Evolutionary conservation across 352 stramenopile species (phyloP).

Genomic region (Lagenidium giganteum): DNA sequence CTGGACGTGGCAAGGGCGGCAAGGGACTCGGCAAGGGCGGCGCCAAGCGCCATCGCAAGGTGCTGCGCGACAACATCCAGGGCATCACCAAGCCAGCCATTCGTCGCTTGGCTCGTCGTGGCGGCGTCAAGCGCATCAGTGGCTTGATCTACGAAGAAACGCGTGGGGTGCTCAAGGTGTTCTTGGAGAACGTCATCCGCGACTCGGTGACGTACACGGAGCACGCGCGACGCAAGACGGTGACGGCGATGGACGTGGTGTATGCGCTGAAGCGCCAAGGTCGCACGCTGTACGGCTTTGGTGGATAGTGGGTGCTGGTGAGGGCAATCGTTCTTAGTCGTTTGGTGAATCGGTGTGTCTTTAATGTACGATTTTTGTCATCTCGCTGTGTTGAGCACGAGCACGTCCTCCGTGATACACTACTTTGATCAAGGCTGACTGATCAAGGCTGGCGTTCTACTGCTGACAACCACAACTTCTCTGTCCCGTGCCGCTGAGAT

Average conservation of each 20-base stretch:
- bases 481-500: too few relatives aligned
- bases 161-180: constrained; percentile 97
- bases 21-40: constrained; percentile 93
- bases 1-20: constrained; percentile 78
- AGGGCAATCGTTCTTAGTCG: too few relatives aligned
- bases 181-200: constrained; percentile 97
- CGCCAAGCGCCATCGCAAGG: constrained; percentile 96
- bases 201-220: constrained; percentile 96
- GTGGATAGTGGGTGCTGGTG: too few relatives aligned
- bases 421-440: too few relatives aligned
- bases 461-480: too few relatives aligned
- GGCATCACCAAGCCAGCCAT: constrained; percentile 94
- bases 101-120: constrained; percentile 41
- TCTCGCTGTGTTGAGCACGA: too few relatives aligned
- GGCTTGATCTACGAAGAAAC: constrained; percentile 91
- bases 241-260: constrained; percentile 98
- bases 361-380: too few relatives aligned
- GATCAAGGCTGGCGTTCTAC: too few relatives aligned
- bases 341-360: too few relatives aligned
- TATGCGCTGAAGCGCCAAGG: constrained; percentile 97
- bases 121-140: constrained; percentile 48
- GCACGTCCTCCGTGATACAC: too few relatives aligned
- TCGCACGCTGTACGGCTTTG: constrained; percentile 94
- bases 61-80: constrained; percentile 98
- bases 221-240: constrained; percentile 94